These are phyloP conservation scores for Malbranchea cinnamomea DNA, from an alignment of 2,329 filamentous ascomycete genomes.

Conservation along the genomic window DNA sequence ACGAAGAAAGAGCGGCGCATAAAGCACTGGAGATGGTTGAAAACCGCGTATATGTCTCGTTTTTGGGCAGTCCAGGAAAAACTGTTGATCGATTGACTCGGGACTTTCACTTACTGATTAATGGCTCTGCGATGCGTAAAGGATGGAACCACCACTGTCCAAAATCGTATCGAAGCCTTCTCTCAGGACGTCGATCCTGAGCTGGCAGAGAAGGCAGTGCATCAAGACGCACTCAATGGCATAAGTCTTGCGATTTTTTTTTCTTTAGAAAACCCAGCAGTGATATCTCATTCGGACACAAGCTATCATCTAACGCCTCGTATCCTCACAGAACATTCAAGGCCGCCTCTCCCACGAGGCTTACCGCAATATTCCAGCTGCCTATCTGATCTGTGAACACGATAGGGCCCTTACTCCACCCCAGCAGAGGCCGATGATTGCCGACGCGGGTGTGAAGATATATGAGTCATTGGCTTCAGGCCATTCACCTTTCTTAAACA, in stretches of 20 bases:
- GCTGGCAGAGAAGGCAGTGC: slow-evolving; percentile 4
- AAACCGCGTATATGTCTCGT: too few relatives aligned
- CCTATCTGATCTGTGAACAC: slow-evolving; percentile 4
- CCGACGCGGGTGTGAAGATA: slow-evolving; percentile 4
- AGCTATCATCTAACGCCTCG: not conserved
- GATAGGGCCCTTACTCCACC: slow-evolving; percentile 3
- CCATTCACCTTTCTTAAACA: slow-evolving; percentile 8
- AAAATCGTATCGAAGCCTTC: slow-evolving; percentile 4
- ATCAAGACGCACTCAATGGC: not conserved
- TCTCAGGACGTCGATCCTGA: slow-evolving; percentile 6
- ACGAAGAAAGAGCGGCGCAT: too few relatives aligned
- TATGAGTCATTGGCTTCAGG: slow-evolving; percentile 2
- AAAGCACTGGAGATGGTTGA: too few relatives aligned
- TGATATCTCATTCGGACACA: not conserved
- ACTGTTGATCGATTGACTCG: too few relatives aligned
- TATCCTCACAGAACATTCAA: not conserved
- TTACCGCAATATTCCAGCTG: slow-evolving; percentile 5
- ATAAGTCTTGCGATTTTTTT: not conserved
- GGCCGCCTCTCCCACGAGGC: slow-evolving; percentile 4
- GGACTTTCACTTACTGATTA: too few relatives aligned
- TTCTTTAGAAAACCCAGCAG: too few relatives aligned
- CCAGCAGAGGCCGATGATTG: slow-evolving; percentile 5
- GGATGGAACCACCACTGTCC: slow-evolving; percentile 2
- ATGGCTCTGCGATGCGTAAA: too few relatives aligned
- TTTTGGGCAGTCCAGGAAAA: too few relatives aligned